Conservation (phyloP, 768 basidiomycete genomes). For the Hericium coralloides region DNA sequence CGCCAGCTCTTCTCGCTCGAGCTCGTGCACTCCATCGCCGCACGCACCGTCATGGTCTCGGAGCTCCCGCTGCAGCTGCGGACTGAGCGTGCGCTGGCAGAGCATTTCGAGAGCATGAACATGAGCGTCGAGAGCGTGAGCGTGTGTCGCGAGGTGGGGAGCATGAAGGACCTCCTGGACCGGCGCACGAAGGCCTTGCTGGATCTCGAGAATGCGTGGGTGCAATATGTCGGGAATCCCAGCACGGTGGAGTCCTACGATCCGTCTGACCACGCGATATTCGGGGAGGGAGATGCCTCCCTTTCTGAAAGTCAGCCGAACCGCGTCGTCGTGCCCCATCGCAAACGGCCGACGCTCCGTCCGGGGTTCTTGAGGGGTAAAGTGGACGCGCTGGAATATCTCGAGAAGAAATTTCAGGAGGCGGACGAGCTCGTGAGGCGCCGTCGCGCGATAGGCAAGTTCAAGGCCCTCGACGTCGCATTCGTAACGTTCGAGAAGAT, state of each 20-base stretch:
- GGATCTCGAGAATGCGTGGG: conserved; percentile 79
- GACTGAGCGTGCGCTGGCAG: conserved; percentile 77
- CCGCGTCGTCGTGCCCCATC: conserved; percentile 62
- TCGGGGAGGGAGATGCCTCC: conserved; percentile 43
- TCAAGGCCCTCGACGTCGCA: conserved; percentile 74
- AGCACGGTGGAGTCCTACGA: conserved; percentile 79
- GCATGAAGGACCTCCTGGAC: conserved; percentile 65
- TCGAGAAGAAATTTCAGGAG: conserved; percentile 70
- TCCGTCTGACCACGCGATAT: conserved; percentile 47
- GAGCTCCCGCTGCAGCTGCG: conserved; percentile 78
- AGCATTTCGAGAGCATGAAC: conserved; percentile 88
- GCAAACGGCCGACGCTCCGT: conserved; percentile 66
- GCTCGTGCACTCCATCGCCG: conserved; percentile 89
- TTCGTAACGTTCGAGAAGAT: conserved; percentile 98
- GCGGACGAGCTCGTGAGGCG: conserved; percentile 80
- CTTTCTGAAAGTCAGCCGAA: conserved; percentile 41
- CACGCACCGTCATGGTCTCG: conserved; percentile 86
- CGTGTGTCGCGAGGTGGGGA: conserved; percentile 75
- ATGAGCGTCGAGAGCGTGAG: conserved; percentile 89
- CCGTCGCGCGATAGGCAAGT: conserved; percentile 61
- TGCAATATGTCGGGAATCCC: conserved; percentile 89
- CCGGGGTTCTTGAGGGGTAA: conserved; percentile 65
- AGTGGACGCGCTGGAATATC: conserved; percentile 85
- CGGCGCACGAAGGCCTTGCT: conserved; percentile 73
- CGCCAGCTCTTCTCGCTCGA: conserved; percentile 93